phyloP scores from a whole-genome alignment of 2,329 filamentous ascomycete genomes.

The Akanthomyces muscarius region DNA sequence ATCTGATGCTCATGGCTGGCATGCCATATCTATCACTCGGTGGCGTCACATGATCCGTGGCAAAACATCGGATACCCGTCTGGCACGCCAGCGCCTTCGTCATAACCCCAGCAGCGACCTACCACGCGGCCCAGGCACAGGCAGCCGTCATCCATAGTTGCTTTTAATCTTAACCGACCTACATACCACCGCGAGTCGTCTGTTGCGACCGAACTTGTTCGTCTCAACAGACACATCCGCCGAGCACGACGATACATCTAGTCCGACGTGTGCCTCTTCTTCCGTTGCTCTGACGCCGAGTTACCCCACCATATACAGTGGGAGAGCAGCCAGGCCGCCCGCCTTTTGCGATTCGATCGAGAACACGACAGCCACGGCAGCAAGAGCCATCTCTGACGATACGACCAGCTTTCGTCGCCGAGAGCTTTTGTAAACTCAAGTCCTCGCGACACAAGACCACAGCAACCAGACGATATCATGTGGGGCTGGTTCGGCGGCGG shows the following conservation, averaged over 20 bases:
- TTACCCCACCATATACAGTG: slow-evolving; percentile 10
- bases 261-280: background rate
- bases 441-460: slow-evolving; percentile 10
- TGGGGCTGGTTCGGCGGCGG: slow-evolving; percentile 93
- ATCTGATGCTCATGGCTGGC: slow-evolving; percentile 2
- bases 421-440: background rate
- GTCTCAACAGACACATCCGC: background rate
- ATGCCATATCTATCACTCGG: slow-evolving; percentile 21
- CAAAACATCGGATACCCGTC: slow-evolving; percentile 26
- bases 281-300: slow-evolving; percentile 8
- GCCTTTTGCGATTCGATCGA: slow-evolving; percentile 8
- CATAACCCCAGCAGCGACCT: slow-evolving; percentile 22
- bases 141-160: slow-evolving; percentile 1
- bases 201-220: background rate
- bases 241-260: background rate
- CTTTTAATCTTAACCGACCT: background rate
- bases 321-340: background rate
- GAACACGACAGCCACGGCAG: background rate
- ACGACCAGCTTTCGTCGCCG: background rate
- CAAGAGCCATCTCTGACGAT: background rate
- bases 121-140: slow-evolving; percentile 7
- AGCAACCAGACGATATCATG: slow-evolving; percentile 41
- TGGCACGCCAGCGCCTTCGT: slow-evolving; percentile 23
- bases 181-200: background rate
- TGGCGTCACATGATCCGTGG: slow-evolving; percentile 32